Conservation (phyloP, 2,329 filamentous ascomycete genomes). For the Didymosphaeria variabile region DNA sequence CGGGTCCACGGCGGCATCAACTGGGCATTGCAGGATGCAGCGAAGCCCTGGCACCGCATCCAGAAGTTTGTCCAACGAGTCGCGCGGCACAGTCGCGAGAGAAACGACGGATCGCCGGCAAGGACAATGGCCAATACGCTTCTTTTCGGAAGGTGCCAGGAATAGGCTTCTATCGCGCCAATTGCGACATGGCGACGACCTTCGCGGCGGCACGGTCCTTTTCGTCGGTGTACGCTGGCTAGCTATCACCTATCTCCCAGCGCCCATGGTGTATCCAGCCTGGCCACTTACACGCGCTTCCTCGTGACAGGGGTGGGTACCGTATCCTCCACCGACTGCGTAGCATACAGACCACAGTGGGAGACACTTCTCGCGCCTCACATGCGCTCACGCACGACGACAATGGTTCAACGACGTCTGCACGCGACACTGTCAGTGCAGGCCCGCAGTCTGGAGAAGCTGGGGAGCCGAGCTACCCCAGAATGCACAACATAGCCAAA, state of each 20-base stretch:
- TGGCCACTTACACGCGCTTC: background rate
- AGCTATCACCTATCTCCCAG: background rate
- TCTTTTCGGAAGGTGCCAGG: background rate
- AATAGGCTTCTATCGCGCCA: background rate
- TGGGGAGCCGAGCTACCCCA: constrained; percentile 11
- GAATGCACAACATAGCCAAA: background rate
- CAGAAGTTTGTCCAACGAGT: background rate
- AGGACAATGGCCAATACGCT: background rate
- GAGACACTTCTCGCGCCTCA: background rate
- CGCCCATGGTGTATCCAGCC: background rate
- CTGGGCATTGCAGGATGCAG: constrained; percentile 7
- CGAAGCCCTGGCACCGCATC: background rate
- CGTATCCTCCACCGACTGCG: background rate
- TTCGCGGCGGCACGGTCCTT: background rate
- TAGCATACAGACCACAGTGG: background rate
- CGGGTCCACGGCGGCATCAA: background rate
- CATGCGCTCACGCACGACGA: background rate
- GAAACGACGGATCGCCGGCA: background rate
- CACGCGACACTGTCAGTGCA: constrained; percentile 11
- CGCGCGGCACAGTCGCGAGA: constrained; percentile 7
- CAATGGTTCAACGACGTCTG: background rate
- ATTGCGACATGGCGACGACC: background rate
- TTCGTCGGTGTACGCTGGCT: background rate
- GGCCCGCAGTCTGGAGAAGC: background rate
- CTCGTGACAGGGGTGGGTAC: background rate